Conservation (phyloP, 2,329 filamentous ascomycete species). For the Calycina herbarum region DNA sequence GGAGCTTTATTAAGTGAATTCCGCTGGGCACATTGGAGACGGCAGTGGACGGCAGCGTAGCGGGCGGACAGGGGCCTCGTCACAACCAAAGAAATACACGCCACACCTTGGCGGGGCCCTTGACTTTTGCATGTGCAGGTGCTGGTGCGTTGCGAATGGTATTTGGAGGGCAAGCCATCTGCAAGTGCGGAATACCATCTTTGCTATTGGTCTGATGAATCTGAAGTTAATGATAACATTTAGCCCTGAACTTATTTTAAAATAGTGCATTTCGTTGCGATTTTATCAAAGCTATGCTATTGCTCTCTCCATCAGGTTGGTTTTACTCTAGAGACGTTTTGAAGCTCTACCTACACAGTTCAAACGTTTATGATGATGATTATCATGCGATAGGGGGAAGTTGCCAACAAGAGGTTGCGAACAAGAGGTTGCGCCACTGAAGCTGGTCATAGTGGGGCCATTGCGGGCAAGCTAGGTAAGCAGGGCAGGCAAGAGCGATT, state of each 20-base stretch:
- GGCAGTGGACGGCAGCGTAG: not conserved
- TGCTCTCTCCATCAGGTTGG: too few relatives aligned
- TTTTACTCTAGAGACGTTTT: too few relatives aligned
- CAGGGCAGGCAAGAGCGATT: not conserved
- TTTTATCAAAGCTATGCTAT: too few relatives aligned
- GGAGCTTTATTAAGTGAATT: conserved; percentile 15
- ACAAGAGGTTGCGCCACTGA: not conserved
- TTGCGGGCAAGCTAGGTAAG: not conserved
- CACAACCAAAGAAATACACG: not conserved
- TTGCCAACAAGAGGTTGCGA: not conserved
- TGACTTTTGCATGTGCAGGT: not conserved
- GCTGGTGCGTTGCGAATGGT: not conserved
- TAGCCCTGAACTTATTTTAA: too few relatives aligned
- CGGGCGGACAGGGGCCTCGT: not conserved
- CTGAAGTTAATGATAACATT: too few relatives aligned
- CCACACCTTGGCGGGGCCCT: conserved; percentile 6
- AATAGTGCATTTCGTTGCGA: too few relatives aligned
- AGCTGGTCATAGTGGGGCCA: not conserved
- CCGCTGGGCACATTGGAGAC: not conserved
- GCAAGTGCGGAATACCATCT: not conserved
- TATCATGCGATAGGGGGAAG: not conserved
- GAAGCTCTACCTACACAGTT: too few relatives aligned
- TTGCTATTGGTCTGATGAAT: too few relatives aligned
- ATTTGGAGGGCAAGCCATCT: not conserved
- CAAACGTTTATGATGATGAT: too few relatives aligned